These are phyloP conservation scores for Xylariaceae sp. DNA, from an alignment of 2,329 filamentous ascomycete species.

Conservation along the genomic window DNA sequence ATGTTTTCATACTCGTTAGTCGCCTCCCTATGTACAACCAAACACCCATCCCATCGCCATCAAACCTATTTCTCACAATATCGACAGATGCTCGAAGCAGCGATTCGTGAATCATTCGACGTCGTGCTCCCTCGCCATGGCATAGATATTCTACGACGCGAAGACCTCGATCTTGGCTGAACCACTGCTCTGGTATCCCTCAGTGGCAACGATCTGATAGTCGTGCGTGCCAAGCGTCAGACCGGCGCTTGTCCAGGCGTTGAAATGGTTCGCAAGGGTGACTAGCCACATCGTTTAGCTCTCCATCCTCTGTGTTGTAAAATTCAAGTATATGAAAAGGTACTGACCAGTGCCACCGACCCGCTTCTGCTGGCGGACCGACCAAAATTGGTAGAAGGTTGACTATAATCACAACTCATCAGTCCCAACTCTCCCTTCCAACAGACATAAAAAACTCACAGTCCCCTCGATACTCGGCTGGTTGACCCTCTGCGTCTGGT, in stretches of 20 bases:
- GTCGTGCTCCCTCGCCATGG: no score
- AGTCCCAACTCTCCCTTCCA: neutral
- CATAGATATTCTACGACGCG: constrained; percentile 12
- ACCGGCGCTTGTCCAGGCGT: constrained; percentile 32
- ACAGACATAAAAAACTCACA: constrained; percentile 2
- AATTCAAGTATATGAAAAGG: no score
- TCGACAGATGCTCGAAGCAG: no score
- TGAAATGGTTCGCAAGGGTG: constrained; percentile 35
- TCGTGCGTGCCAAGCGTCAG: constrained; percentile 34
- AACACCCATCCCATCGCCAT: no score
- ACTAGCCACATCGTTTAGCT: constrained; percentile 13
- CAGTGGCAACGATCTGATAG: constrained; percentile 37
- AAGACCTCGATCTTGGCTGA: constrained; percentile 38
- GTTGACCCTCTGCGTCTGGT: constrained; percentile 37
- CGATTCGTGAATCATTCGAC: no score
- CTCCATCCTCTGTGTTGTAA: no score
- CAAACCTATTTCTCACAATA: no score
- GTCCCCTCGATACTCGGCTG: constrained; percentile 46
- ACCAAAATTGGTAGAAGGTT: constrained; percentile 54
- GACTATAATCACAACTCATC: constrained; percentile 4
- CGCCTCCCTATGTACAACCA: no score
- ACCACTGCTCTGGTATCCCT: constrained; percentile 45
- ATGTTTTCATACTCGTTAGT: no score
- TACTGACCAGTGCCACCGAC: constrained; percentile 33
- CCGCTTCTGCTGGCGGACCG: constrained; percentile 48